A percentile compares a stretch with the other conserved stretches of the same genome.
phyloP scores from a whole-genome alignment of 108 stramenopile species.

The Skeletonema tropicum region DNA sequence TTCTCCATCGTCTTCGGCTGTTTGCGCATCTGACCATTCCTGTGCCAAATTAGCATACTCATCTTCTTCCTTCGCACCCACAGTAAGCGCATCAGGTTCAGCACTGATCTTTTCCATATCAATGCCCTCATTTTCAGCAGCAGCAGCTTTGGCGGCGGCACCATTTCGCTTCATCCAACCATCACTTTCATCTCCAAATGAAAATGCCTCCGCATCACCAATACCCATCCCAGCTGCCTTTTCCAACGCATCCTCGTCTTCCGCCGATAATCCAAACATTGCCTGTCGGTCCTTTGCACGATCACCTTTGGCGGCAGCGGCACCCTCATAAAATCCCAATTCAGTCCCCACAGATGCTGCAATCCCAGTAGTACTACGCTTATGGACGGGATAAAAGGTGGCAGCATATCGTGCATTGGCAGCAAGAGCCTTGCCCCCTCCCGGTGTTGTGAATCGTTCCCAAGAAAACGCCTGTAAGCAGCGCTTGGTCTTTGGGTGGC shows the following conservation, averaged over 20 bases:
- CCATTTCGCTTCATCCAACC: constrained; percentile 21
- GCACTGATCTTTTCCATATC: constrained; percentile 14
- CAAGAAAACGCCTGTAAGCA: constrained; percentile 77
- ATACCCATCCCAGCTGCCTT: constrained; percentile 66
- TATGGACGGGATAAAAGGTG: constrained; percentile 79
- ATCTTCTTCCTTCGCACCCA: constrained; percentile 29
- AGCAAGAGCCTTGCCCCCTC: constrained; percentile 61
- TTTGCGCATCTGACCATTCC: constrained; percentile 2
- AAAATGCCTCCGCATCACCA: constrained; percentile 65
- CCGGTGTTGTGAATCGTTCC: constrained; percentile 78
- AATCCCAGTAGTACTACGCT: constrained; percentile 63
- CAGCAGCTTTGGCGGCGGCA: not conserved
- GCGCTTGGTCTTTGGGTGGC: constrained; percentile 44
- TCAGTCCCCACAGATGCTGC: constrained; percentile 83
- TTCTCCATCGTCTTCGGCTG: not conserved
- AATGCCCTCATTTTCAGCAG: constrained; percentile 11
- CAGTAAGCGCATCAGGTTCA: constrained; percentile 49
- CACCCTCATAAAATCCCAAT: constrained; percentile 85
- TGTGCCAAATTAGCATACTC: constrained; percentile 1
- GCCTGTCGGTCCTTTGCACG: constrained; percentile 61
- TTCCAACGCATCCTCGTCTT: constrained; percentile 65
- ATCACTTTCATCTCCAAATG: constrained; percentile 30
- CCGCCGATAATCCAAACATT: constrained; percentile 50
- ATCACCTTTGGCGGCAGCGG: constrained; percentile 70
- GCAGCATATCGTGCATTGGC: constrained; percentile 83